A percentile compares a stretch with the other conserved stretches of the same genome.
Evolutionary conservation across 176 grass and related monocot species (phyloP).

Genomic region (Hyparrhenia diplandra): DNA sequence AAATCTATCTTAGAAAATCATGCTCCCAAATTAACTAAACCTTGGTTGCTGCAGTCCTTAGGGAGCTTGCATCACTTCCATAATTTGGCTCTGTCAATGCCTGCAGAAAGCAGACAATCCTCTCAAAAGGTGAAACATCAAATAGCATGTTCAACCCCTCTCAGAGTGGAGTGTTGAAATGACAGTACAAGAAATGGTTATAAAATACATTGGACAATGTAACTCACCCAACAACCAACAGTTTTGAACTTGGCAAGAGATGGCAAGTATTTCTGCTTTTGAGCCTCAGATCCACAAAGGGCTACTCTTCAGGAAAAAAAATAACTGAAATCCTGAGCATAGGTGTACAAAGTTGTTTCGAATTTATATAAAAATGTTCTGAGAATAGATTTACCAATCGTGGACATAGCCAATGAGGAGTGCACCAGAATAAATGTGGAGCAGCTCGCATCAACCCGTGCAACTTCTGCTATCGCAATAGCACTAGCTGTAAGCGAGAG

Average conservation of each 20-base stretch:
- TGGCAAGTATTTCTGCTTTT: constrained; percentile 92
- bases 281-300: constrained; percentile 89
- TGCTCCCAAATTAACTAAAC: constrained; percentile 34
- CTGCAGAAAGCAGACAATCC: constrained; percentile 29
- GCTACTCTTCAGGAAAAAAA: constrained; percentile 37
- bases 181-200: background rate
- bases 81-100: constrained; percentile 91
- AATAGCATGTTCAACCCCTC: background rate
- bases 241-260: constrained; percentile 67
- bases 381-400: constrained; percentile 56
- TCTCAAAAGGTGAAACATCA: background rate
- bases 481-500: constrained; percentile 70
- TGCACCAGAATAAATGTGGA: constrained; percentile 94
- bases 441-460: constrained; percentile 93
- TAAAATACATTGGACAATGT: background rate
- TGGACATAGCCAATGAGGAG: constrained; percentile 90
- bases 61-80: constrained; percentile 90
- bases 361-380: background rate
- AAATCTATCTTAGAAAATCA: background rate
- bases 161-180: background rate
- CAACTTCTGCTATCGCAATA: constrained; percentile 76
- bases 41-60: constrained; percentile 74
- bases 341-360: background rate
- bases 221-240: constrained; percentile 88
- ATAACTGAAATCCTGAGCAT: background rate